phyloP scores from a whole-genome alignment of 2,329 filamentous ascomycete genomes.

The Aspergillus sergii region DNA sequence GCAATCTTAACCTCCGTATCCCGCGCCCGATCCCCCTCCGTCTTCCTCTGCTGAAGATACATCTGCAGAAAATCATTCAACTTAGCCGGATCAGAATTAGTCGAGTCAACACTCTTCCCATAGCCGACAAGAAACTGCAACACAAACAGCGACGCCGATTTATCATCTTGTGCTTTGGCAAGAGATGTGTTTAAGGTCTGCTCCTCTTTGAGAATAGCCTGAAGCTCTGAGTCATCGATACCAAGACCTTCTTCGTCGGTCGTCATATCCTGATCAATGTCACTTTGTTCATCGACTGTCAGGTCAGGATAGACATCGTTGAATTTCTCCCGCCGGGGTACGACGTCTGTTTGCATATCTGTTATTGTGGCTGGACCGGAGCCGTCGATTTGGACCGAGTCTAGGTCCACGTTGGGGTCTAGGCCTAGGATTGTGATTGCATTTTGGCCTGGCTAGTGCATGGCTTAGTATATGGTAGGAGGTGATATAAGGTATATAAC shows the following conservation, averaged over 20 bases:
- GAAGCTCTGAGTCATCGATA: conserved; percentile 25
- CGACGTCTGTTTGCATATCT: conserved; percentile 63
- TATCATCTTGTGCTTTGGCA: conserved; percentile 30
- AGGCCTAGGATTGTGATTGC: conserved; percentile 60
- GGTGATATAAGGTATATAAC: conserved; percentile 4
- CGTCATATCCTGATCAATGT: neutral
- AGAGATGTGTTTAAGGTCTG: conserved; percentile 36
- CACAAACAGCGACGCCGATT: conserved; percentile 26
- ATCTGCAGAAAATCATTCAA: conserved; percentile 37
- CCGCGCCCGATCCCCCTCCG: conserved; percentile 28
- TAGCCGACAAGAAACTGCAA: conserved; percentile 38
- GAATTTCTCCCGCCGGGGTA: conserved; percentile 59
- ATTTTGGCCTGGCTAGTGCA: conserved; percentile 53
- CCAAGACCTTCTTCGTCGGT: conserved; percentile 10
- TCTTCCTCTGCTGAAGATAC: conserved; percentile 36
- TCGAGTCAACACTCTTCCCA: conserved; percentile 32
- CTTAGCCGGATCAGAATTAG: conserved; percentile 32
- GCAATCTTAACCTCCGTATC: conserved; percentile 27
- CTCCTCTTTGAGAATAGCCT: conserved; percentile 32
- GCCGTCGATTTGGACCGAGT: conserved; percentile 64
- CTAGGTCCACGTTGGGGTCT: conserved; percentile 56
- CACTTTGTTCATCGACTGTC: neutral
- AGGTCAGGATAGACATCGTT: conserved; percentile 54
- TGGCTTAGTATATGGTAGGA: neutral
- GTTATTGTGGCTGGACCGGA: conserved; percentile 60